A percentile compares a stretch with the other conserved stretches of the same genome.
These are phyloP conservation scores for Flammula alnicola DNA, from an alignment of 1,284 basidiomycete species.

Conservation along the genomic window DNA sequence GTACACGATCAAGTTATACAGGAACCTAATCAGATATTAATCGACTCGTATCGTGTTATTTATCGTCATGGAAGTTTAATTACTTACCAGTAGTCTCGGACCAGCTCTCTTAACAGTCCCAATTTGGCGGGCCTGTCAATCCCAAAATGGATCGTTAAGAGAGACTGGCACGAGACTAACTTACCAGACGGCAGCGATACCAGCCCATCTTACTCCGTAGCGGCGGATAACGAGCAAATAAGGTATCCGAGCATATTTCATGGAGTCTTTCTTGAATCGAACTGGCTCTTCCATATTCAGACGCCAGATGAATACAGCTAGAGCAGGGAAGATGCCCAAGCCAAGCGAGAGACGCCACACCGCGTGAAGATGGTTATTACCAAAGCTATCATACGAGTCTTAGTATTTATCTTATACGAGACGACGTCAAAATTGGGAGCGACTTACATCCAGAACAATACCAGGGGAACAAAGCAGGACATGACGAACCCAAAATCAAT, in stretches of 20 bases:
- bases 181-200: no score
- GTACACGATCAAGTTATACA: constrained; percentile 83
- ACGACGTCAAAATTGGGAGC: not conserved
- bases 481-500: constrained; percentile 90
- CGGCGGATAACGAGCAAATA: constrained; percentile 82
- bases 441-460: constrained; percentile 83
- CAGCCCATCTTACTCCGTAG: no score
- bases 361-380: constrained; percentile 78
- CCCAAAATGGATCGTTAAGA: no score
- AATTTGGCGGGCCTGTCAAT: no score
- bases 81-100: no score
- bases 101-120: no score
- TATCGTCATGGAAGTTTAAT: no score
- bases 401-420: not conserved
- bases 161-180: no score
- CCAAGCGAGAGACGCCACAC: constrained; percentile 91
- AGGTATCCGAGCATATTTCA: constrained; percentile 78
- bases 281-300: constrained; percentile 81
- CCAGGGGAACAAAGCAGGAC: constrained; percentile 82
- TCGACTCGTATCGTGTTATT: no score
- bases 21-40: constrained; percentile 59
- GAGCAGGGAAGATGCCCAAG: constrained; percentile 86
- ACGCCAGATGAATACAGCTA: constrained; percentile 90
- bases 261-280: constrained; percentile 73
- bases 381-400: constrained; percentile 58